Base-by-base conservation (phyloP, 2,329 filamentous ascomycete species). In the Ilyonectria sp. region DNA sequence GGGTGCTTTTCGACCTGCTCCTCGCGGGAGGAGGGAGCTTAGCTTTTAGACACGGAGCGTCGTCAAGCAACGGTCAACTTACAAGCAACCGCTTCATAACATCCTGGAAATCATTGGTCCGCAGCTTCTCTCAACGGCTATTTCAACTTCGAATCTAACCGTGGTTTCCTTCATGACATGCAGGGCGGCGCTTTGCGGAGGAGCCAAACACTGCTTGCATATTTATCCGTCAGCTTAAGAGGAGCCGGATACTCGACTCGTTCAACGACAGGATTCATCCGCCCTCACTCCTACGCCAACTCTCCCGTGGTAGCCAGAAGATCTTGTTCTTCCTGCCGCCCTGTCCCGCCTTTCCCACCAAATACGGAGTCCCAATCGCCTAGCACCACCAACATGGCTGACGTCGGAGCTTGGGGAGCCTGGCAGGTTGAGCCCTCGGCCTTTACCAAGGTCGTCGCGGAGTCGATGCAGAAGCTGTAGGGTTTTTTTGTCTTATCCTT, bases 381-480 rank as follows among this genome's bases (percentile, higher is more conserved):
- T 4, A 29, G 60, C 17, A 29, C 60, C 46, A 29, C 60, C 46
- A 75, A n/a, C 40, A 80, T 80, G 75, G 62, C 73, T 26, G 69
- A 70, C 44, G 69, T 69, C 31, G 77, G 79, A 56, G 73, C 80
- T 7, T 81, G 79, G 79, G 81, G 81, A 33, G 81, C 81, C 15
- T 82, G 81, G 81, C 81, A 82, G 75, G 78, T 79, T 49, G 74
- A 79, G 75, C 69, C 79, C 6, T 75, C 79, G 57, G 67, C 68
- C 63, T 88, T 89, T 67, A 87, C 85, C 15, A 80, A 84, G 77
- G 77, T 81, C n/a, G 94, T 97, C 56, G 92, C 97, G 64, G 85
- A 86, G 74, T 91, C 93, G 10, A 95, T 97, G 92, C 89, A 88
- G 76, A 91, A 89, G 79, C 85, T 97, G 92, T 95, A 82, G 79